Conservation (phyloP, 257 asterid species). For the Primulina huaijiensis region DNA sequence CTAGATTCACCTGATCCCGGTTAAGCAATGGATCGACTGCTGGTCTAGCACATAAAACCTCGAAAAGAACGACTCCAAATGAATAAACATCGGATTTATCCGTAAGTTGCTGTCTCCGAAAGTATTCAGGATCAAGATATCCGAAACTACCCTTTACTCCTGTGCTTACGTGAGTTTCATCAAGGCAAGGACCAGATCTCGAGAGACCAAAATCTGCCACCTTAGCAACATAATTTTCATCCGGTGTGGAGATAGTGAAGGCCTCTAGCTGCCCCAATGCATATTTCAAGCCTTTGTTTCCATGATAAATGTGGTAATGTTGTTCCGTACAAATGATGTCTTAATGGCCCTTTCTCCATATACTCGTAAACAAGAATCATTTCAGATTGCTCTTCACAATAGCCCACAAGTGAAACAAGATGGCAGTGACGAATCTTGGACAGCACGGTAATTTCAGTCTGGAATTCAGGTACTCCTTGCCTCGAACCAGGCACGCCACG, state of each 20-base stretch:
- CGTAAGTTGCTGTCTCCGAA: constrained; percentile 65
- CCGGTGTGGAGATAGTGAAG: constrained; percentile 82
- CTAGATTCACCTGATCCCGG: constrained; percentile 61
- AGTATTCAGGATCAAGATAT: constrained; percentile 72
- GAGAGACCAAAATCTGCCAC: constrained; percentile 86
- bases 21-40: constrained; percentile 54
- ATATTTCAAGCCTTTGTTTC: constrained; percentile 75
- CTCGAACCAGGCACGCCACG: constrained; percentile 64
- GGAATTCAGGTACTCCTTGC: constrained; percentile 78
- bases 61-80: constrained; percentile 69
- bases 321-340: constrained; percentile 55
- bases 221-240: constrained; percentile 54
- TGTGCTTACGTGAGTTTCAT: constrained; percentile 77
- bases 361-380: constrained; percentile 83
- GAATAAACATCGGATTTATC: constrained; percentile 78
- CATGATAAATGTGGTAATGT: constrained; percentile 49
- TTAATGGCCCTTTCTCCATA: constrained; percentile 65
- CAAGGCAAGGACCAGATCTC: constrained; percentile 60
- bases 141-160: constrained; percentile 85
- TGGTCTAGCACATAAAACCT: constrained; percentile 74
- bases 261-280: constrained; percentile 90
- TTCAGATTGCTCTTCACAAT: constrained; percentile 69
- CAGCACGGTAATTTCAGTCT: constrained; percentile 56
- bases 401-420: constrained; percentile 70
- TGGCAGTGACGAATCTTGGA: constrained; percentile 72